Evolutionary conservation across 2,329 filamentous ascomycete genomes (phyloP).

Genomic region (Cyphellophora europaea): DNA sequence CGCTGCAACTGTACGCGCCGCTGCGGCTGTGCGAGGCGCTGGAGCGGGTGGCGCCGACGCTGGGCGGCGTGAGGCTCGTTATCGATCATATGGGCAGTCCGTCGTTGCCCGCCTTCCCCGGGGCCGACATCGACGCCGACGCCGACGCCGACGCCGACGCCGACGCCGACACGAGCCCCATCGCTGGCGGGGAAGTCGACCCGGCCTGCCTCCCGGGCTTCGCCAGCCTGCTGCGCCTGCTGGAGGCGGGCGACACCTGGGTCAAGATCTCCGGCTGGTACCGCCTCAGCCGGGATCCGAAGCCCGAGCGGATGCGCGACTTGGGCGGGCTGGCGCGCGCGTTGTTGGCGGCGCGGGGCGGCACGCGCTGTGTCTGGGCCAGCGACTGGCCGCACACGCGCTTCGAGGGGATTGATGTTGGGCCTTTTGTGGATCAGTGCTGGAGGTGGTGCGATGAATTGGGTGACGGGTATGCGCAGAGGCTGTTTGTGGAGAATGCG

Average conservation of each 20-base stretch:
- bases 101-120: constrained; percentile 22
- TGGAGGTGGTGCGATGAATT: no score
- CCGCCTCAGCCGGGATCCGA: constrained; percentile 38
- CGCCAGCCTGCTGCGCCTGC: constrained; percentile 36
- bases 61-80: constrained; percentile 35
- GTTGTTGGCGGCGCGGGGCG: neutral
- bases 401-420: constrained; percentile 48
- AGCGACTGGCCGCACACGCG: constrained; percentile 58
- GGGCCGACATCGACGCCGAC: neutral
- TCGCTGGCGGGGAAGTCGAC: constrained; percentile 19
- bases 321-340: constrained; percentile 26
- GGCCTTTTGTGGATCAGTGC: constrained; percentile 44
- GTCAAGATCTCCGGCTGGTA: constrained; percentile 53
- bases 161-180: neutral
- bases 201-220: constrained; percentile 43
- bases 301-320: constrained; percentile 35
- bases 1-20: constrained; percentile 49
- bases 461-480: no score
- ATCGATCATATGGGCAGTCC: constrained; percentile 53
- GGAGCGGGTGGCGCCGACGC: constrained; percentile 37
- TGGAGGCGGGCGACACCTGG: constrained; percentile 40
- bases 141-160: constrained; percentile 18
- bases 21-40: constrained; percentile 42
- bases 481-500: no score
- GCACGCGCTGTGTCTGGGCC: constrained; percentile 38